Evolutionary conservation across 768 basidiomycete genomes (phyloP).

Genomic region (Hygrophoropsis aurantiaca): DNA sequence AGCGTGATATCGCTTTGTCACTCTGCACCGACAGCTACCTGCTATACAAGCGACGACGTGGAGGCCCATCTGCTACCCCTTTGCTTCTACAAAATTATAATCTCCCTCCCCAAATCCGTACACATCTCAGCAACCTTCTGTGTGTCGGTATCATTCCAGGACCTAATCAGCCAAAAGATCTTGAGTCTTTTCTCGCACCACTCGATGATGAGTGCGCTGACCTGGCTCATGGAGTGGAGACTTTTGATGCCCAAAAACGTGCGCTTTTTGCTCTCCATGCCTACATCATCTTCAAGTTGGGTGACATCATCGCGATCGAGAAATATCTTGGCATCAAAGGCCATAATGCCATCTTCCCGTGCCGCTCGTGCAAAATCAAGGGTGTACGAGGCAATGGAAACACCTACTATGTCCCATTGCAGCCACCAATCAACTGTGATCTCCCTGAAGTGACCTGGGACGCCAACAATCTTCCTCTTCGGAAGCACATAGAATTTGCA

Average conservation of each 20-base stretch:
- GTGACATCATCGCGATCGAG: slow-evolving; percentile 36
- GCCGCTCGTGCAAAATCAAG: slow-evolving; percentile 34
- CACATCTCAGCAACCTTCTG: slow-evolving; percentile 35
- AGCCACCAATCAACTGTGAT: background rate
- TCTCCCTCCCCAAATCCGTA: slow-evolving; percentile 38
- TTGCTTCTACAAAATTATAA: slow-evolving; percentile 44
- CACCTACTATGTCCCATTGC: slow-evolving; percentile 6
- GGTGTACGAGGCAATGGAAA: slow-evolving; percentile 12
- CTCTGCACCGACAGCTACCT: slow-evolving; percentile 44
- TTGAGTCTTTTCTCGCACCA: slow-evolving; percentile 38
- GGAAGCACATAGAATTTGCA: slow-evolving; percentile 30
- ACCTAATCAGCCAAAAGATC: slow-evolving; percentile 39
- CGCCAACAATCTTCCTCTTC: slow-evolving; percentile 32
- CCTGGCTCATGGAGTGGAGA: slow-evolving; percentile 36
- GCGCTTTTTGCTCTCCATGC: slow-evolving; percentile 29
- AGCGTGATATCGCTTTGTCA: slow-evolving; percentile 41
- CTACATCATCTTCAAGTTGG: slow-evolving; percentile 29
- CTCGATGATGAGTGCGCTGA: slow-evolving; percentile 34
- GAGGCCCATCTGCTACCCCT: slow-evolving; percentile 36
- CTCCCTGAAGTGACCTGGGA: slow-evolving; percentile 8
- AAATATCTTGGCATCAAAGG: slow-evolving; percentile 36
- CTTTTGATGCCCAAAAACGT: slow-evolving; percentile 27
- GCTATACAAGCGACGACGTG: slow-evolving; percentile 31
- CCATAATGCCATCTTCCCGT: slow-evolving; percentile 33
- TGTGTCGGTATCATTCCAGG: slow-evolving; percentile 46